Evolutionary conservation across 2,329 filamentous ascomycete genomes (phyloP).

Genomic region (Chrysosporium queenslandicum): DNA sequence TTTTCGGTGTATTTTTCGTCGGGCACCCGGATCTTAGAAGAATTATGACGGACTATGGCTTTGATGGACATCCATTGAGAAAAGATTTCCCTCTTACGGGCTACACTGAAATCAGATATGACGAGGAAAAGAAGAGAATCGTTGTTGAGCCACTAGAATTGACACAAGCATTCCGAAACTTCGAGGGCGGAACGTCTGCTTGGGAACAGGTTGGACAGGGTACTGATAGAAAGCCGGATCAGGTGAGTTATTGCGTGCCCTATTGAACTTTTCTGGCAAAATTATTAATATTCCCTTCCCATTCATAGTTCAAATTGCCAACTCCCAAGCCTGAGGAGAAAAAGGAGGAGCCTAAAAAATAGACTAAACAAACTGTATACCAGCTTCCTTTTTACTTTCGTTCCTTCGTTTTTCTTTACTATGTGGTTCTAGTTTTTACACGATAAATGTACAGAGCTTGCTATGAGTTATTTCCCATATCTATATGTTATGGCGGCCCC

Average conservation of each 20-base stretch:
- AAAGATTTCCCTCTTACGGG: slow-evolving; percentile 98
- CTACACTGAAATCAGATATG: slow-evolving; percentile 95
- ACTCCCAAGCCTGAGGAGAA: slow-evolving; percentile 91
- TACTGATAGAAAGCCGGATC: slow-evolving; percentile 66
- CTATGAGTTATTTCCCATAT: not conserved
- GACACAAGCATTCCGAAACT: slow-evolving; percentile 97
- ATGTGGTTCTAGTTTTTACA: slow-evolving; percentile 1
- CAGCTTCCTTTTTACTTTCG: slow-evolving; percentile 3
- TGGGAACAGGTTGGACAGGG: slow-evolving; percentile 65
- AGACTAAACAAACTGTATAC: slow-evolving; percentile 31
- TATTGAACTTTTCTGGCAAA: not conserved
- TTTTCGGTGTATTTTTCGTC: slow-evolving; percentile 94
- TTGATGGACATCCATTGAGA: slow-evolving; percentile 90
- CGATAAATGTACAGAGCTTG: slow-evolving; percentile 4
- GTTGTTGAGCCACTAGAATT: slow-evolving; percentile 95
- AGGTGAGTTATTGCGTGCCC: slow-evolving; percentile 35
- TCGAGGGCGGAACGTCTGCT: slow-evolving; percentile 71
- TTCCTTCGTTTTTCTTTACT: not conserved
- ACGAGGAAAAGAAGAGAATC: slow-evolving; percentile 99
- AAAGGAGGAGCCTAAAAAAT: slow-evolving; percentile 88
- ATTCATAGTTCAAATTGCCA: slow-evolving; percentile 72
- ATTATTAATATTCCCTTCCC: slow-evolving; percentile 4
- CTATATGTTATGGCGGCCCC: not conserved
- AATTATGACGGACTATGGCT: slow-evolving; percentile 99
- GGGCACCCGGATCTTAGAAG: slow-evolving; percentile 90